phyloP scores from a whole-genome alignment of 2,329 filamentous ascomycete genomes.

The Chaetomiaceae sp. region DNA sequence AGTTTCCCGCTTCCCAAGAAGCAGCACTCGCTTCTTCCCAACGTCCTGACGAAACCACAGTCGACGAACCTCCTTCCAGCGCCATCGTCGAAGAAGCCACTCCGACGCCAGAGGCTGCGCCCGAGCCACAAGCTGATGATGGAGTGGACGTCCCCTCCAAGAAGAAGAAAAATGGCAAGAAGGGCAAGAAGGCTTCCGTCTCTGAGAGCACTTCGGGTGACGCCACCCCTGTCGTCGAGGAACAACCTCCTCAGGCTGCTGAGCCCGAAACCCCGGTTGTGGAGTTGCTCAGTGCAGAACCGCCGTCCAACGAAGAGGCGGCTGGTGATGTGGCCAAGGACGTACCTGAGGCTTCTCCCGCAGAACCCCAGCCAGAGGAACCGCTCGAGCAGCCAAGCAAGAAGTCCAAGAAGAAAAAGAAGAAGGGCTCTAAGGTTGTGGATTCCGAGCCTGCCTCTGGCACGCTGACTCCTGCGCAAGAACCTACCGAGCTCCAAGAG shows the following conservation, averaged over 20 bases:
- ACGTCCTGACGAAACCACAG: neutral
- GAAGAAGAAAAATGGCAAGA: slow-evolving; percentile 32
- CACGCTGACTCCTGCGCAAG: slow-evolving; percentile 7
- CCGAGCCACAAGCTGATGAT: slow-evolving; percentile 1
- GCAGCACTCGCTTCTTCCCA: neutral
- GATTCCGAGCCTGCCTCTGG: slow-evolving; percentile 17
- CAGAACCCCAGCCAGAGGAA: neutral
- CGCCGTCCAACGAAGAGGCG: neutral
- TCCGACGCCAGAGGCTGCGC: neutral
- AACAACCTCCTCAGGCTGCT: neutral
- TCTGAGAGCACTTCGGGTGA: slow-evolving; percentile 10
- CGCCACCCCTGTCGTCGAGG: slow-evolving; percentile 4
- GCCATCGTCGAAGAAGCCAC: neutral
- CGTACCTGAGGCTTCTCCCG: neutral
- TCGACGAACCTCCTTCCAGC: neutral
- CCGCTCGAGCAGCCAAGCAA: slow-evolving; percentile 17
- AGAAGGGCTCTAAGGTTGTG: slow-evolving; percentile 20
- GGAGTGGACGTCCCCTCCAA: neutral
- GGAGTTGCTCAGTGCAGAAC: neutral
- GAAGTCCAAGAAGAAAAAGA: slow-evolving; percentile 32
- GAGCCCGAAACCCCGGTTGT: neutral
- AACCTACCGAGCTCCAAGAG: slow-evolving; percentile 3
- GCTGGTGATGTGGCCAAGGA: neutral
- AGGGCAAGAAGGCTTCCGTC: slow-evolving; percentile 21
- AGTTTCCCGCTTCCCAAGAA: neutral